These are phyloP conservation scores for Podila horticola DNA, from an alignment of 192 early-diverging fungal species.

Conservation along the genomic window DNA sequence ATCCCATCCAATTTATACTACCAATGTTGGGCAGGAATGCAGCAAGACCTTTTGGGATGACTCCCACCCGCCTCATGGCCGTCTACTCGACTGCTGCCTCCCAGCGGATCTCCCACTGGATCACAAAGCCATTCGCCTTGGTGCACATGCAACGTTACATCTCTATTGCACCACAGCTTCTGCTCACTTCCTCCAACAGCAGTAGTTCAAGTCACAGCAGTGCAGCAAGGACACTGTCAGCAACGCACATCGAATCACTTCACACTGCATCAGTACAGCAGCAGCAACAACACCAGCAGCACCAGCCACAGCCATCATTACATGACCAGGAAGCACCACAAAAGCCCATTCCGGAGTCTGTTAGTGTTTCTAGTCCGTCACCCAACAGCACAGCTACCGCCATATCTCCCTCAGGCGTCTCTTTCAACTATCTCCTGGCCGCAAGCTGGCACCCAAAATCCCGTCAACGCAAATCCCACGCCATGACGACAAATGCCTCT, in stretches of 20 bases:
- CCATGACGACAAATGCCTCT: not conserved
- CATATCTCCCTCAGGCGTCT: constrained; percentile 8
- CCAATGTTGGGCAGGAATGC: constrained; percentile 41
- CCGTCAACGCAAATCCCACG: constrained; percentile 8
- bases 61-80: constrained; percentile 27
- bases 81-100: constrained; percentile 29
- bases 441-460: constrained; percentile 50
- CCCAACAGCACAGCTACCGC: not conserved
- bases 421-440: constrained; percentile 46
- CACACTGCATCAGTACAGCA: not conserved
- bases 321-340: not conserved
- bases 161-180: constrained; percentile 21
- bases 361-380: not conserved
- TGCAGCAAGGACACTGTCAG: not conserved
- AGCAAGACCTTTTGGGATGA: constrained; percentile 41
- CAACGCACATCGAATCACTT: not conserved
- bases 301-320: not conserved
- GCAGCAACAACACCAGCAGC: constrained; percentile 1
- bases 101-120: constrained; percentile 47
- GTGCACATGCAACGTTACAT: constrained; percentile 48
- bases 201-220: not conserved
- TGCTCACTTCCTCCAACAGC: constrained; percentile 6
- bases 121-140: constrained; percentile 24
- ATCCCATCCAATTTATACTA: not conserved
- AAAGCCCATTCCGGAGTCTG: not conserved